Percentiles rank a stretch among this genome's conserved stretches.
Evolutionary conservation across 768 basidiomycete genomes (phyloP).

Genomic region (Boletus bicolor): DNA sequence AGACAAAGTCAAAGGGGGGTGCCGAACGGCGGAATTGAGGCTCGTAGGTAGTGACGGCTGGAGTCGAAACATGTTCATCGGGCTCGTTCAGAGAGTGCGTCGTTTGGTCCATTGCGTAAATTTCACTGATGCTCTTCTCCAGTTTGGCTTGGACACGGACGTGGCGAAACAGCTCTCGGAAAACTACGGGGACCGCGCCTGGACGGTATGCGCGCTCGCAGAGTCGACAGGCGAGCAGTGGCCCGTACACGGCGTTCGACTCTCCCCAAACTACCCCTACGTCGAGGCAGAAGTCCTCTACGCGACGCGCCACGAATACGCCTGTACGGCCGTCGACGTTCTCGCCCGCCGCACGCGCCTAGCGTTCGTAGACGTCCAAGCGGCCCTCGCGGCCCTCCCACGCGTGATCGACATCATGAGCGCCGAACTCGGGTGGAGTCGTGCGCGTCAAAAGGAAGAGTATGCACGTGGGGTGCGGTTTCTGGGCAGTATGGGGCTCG

Average conservation of each 20-base stretch:
- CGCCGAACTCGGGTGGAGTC: constrained; percentile 77
- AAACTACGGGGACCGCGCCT: constrained; percentile 94
- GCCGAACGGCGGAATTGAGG: constrained; percentile 76
- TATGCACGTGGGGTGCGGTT: constrained; percentile 58
- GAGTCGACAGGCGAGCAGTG: constrained; percentile 72
- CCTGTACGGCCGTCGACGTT: constrained; percentile 87
- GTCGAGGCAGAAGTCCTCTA: constrained; percentile 94
- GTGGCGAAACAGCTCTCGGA: constrained; percentile 93
- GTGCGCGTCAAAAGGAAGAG: constrained; percentile 55
- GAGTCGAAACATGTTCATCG: constrained; percentile 96
- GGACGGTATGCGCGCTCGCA: constrained; percentile 85
- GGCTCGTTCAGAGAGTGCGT: constrained; percentile 82
- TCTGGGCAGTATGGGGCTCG: constrained; percentile 83
- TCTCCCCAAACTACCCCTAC: constrained; percentile 75
- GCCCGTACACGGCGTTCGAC: constrained; percentile 82
- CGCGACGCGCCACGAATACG: constrained; percentile 87
- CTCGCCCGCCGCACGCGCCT: constrained; percentile 91
- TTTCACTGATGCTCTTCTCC: neutral
- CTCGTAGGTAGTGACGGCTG: constrained; percentile 92
- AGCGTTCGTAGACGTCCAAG: constrained; percentile 88
- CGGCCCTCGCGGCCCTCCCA: constrained; percentile 81
- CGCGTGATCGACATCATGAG: constrained; percentile 90
- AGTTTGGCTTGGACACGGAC: constrained; percentile 90
- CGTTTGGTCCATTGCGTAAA: no score
- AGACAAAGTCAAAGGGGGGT: constrained; percentile 51